Percentiles rank a stretch among this genome's conserved stretches.
Evolutionary conservation across 2,329 filamentous ascomycete species (phyloP).

Genomic region (Alternaria ethzedia): DNA sequence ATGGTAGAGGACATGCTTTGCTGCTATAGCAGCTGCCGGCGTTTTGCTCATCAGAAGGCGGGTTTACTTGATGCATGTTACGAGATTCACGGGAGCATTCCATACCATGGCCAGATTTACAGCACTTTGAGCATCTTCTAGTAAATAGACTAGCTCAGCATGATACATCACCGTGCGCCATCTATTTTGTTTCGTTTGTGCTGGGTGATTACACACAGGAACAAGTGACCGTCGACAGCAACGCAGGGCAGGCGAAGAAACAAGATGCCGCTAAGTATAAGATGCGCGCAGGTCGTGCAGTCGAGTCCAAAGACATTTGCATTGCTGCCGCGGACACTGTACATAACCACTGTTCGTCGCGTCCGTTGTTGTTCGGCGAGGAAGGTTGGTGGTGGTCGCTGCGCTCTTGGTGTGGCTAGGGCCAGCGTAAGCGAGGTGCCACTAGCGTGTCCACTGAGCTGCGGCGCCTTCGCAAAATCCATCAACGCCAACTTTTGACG

Average conservation of each 20-base stretch:
- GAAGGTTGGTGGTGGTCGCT: conserved; percentile 5
- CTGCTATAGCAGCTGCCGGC: not conserved
- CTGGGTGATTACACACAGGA: not conserved
- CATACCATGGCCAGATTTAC: conserved; percentile 18
- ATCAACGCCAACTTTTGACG: conserved; percentile 21
- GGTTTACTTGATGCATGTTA: conserved; percentile 17
- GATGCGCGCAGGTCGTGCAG: not conserved
- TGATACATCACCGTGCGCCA: conserved; percentile 10
- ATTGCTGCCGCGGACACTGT: not conserved
- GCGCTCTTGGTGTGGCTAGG: conserved; percentile 19
- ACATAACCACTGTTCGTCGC: not conserved
- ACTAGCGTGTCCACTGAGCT: conserved; percentile 2
- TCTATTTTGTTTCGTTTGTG: not conserved
- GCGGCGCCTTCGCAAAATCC: conserved; percentile 27
- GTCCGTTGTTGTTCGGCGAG: not conserved
- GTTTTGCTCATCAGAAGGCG: conserved; percentile 1
- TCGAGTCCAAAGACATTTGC: not conserved
- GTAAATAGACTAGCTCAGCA: conserved; percentile 24
- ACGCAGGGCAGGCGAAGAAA: not conserved
- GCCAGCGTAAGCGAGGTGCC: conserved; percentile 2
- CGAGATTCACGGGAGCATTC: conserved; percentile 23
- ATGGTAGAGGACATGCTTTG: not conserved
- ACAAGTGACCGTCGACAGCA: not conserved
- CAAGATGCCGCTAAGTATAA: not conserved
- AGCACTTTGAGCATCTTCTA: conserved; percentile 20